phyloP scores from a whole-genome alignment of 75 land plant genomes.

The Sequoia sempervirens region DNA sequence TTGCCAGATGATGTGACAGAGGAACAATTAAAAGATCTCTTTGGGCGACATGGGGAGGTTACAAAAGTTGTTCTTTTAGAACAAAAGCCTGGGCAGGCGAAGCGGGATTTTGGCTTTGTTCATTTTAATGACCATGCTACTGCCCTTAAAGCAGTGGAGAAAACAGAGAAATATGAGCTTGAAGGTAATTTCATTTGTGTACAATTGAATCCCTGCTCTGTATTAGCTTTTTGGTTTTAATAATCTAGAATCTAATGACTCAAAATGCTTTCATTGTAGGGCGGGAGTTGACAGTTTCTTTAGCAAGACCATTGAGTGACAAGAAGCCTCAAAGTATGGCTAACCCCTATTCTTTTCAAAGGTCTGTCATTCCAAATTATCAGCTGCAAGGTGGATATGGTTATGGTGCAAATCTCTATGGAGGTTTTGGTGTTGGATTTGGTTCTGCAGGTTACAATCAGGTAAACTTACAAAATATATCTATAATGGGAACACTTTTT shows the following conservation, averaged over 20 bases:
- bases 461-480: conserved; percentile 32
- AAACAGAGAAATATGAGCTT: conserved; percentile 79
- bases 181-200: no score
- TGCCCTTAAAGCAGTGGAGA: conserved; percentile 85
- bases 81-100: no score
- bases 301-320: conserved; percentile 86
- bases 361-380: conserved; percentile 47
- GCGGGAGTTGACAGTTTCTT: conserved; percentile 57
- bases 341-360: conserved; percentile 16
- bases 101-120: conserved; percentile 87
- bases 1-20: no score
- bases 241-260: no score
- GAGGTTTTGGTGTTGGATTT: conserved; percentile 52
- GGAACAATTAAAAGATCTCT: no score
- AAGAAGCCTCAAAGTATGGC: conserved; percentile 46
- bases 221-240: no score
- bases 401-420: conserved; percentile 56
- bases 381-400: conserved; percentile 48
- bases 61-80: no score
- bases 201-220: no score
- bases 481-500: neutral
- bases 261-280: no score
- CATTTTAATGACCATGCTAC: conserved; percentile 85
- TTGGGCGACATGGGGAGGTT: no score
- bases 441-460: conserved; percentile 60